These are phyloP conservation scores for Lophiotrema nucula DNA, from an alignment of 495 filamentous ascomycete species.

Conservation along the genomic window DNA sequence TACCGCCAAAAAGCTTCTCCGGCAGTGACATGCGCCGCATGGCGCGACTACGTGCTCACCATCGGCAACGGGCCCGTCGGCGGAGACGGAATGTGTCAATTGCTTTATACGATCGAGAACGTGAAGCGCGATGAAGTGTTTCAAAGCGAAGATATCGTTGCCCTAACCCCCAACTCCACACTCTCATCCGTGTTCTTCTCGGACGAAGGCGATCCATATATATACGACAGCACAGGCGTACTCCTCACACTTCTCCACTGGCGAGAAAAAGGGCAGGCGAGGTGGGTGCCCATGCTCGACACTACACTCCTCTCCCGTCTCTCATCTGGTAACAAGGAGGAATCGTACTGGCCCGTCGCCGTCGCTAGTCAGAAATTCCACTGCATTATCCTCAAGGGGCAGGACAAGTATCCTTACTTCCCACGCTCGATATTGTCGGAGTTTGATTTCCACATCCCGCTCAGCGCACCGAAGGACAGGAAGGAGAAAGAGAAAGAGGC, in stretches of 20 bases:
- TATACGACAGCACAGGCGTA: constrained; percentile 88
- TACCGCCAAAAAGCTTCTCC: constrained; percentile 87
- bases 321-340: constrained; percentile 76
- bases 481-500: constrained; percentile 44
- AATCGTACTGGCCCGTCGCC: constrained; percentile 93
- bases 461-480: constrained; percentile 51
- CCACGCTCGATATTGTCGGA: constrained; percentile 87
- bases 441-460: constrained; percentile 86
- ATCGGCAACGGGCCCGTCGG: constrained; percentile 87
- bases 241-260: constrained; percentile 86
- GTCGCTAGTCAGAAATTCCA: constrained; percentile 91
- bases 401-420: constrained; percentile 91
- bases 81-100: constrained; percentile 67
- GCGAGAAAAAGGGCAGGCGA: constrained; percentile 78
- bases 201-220: constrained; percentile 84
- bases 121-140: constrained; percentile 88
- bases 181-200: constrained; percentile 88
- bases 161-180: constrained; percentile 67
- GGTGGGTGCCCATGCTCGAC: constrained; percentile 89
- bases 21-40: constrained; percentile 87
- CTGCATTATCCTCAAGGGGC: constrained; percentile 97
- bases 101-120: constrained; percentile 89
- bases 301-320: constrained; percentile 80
- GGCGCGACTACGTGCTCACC: constrained; percentile 89
- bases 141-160: constrained; percentile 88